Evolutionary conservation across 495 filamentous ascomycete genomes (phyloP).

Genomic region (Bombardia bombarda): DNA sequence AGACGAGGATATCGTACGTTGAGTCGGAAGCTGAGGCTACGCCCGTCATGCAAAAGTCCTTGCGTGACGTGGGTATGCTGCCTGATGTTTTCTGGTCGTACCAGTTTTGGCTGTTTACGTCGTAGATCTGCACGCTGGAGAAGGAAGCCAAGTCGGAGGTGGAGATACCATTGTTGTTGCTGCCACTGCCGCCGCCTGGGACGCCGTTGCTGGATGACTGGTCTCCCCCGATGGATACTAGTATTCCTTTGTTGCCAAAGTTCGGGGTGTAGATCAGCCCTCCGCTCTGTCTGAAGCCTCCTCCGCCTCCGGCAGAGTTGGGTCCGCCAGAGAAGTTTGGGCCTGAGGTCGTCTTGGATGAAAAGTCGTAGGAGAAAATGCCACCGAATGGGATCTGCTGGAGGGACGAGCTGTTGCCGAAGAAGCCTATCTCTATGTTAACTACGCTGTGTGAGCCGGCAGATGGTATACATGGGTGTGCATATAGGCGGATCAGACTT

Average conservation of each 20-base stretch:
- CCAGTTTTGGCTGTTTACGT: slow-evolving; percentile 7
- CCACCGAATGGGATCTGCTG: neutral
- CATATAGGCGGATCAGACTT: neutral
- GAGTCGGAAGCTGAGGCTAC: slow-evolving; percentile 12
- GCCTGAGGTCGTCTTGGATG: slow-evolving; percentile 1
- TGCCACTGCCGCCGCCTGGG: neutral
- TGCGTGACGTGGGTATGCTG: slow-evolving; percentile 3
- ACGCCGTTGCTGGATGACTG: neutral
- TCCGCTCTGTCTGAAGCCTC: neutral
- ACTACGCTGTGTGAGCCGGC: neutral
- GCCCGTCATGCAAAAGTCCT: slow-evolving; percentile 18
- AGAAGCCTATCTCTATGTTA: neutral
- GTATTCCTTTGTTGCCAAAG: slow-evolving; percentile 14
- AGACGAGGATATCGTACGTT: slow-evolving; percentile 20
- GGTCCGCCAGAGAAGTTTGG: slow-evolving; percentile 1
- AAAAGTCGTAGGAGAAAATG: slow-evolving; percentile 12
- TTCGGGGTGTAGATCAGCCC: slow-evolving; percentile 13
- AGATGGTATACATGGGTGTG: too few relatives aligned
- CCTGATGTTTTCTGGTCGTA: slow-evolving; percentile 15
- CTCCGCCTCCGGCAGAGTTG: neutral
- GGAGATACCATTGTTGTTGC: neutral
- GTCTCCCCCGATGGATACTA: slow-evolving; percentile 13
- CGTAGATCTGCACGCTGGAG: slow-evolving; percentile 10
- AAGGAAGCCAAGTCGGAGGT: slow-evolving; percentile 2
- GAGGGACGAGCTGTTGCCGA: neutral